Evolutionary conservation across 306 rosid genomes (phyloP), one percentile per base, ranked within the genome.

Genomic region (Sesbania bispinosa): DNA sequence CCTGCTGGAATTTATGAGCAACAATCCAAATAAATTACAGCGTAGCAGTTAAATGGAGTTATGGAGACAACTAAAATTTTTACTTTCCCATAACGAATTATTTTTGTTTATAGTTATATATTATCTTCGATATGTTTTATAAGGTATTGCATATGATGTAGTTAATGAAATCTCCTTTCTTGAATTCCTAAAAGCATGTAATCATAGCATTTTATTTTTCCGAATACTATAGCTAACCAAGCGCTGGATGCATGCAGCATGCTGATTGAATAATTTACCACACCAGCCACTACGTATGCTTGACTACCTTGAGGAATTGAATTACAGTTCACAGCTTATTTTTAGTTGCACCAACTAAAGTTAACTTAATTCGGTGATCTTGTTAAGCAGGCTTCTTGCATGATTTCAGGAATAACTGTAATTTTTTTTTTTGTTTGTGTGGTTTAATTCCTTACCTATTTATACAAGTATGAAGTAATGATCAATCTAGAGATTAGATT

Each of bases 401-500:
- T 47, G 29, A 18, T 65, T 67, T 43, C 47, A 19, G 72, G 57
- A 69, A 55, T n/a, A n/a, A 8, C 16, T 68, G 27, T 52, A n/a
- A 16, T 16, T 27, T 60, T 74, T 59, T 5, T n/a, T 20, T 59
- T 23, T 53, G 26, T 14, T 10, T 62, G 16, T 46, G 52, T 63
- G 18, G 13, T 77, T 61, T 36, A 6, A 23, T 66, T 30, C 13
- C 7, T 24, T 72, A 10, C 47, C 30, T 19, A 4, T 73, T 36
- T 36, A 55, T 24, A 4, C 43, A 18, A n/a, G n/a, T 53, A 14
- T 55, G 36, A 59, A 47, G 57, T 21, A 43, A 36, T 54, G 35
- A 53, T 69, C 52, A 33, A 41, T 79, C 67, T 64, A 29, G 69
- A 60, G 43, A 53, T 52, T n/a, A 47, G 42, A 42, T 20, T 54